Conservation (phyloP, 169 alveolate species). For the Plasmodium vinckei region DNA sequence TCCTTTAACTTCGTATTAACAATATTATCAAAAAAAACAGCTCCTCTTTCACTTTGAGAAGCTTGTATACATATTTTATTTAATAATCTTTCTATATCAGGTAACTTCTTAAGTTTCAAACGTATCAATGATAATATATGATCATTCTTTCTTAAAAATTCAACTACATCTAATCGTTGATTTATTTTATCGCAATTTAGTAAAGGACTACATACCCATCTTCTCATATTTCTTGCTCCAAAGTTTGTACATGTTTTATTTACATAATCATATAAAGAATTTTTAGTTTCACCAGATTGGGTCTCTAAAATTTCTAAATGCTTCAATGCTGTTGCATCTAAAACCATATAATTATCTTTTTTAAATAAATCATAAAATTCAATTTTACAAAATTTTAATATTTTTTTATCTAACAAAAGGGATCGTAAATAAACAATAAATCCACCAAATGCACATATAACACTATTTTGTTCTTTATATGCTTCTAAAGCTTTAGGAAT, state of each 20-base stretch:
- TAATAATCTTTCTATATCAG: conserved; percentile 89
- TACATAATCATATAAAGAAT: conserved; percentile 89
- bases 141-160: conserved; percentile 87
- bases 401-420: conserved; percentile 44
- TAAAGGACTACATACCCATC: conserved; percentile 97
- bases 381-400: conserved; percentile 61
- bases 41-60: conserved; percentile 88
- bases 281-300: conserved; percentile 86
- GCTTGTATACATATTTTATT: conserved; percentile 88
- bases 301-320: conserved; percentile 89
- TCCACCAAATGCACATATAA: conserved; percentile 67
- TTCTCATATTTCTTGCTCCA: conserved; percentile 95
- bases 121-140: conserved; percentile 80
- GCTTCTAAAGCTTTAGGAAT: conserved; percentile 34
- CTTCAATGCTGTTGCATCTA: conserved; percentile 87
- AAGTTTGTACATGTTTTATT: conserved; percentile 94
- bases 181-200: conserved; percentile 87
- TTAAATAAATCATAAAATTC: conserved; percentile 57
- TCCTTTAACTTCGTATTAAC: conserved; percentile 82
- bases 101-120: conserved; percentile 78
- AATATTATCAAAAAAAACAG: conserved; percentile 90
- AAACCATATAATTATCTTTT: conserved; percentile 68
- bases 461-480: conserved; percentile 63
- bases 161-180: conserved; percentile 93
- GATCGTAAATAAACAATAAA: conserved; percentile 45